These are phyloP conservation scores for Fusarium armeniacum DNA, from an alignment of 2,329 filamentous ascomycete species.

Conservation along the genomic window DNA sequence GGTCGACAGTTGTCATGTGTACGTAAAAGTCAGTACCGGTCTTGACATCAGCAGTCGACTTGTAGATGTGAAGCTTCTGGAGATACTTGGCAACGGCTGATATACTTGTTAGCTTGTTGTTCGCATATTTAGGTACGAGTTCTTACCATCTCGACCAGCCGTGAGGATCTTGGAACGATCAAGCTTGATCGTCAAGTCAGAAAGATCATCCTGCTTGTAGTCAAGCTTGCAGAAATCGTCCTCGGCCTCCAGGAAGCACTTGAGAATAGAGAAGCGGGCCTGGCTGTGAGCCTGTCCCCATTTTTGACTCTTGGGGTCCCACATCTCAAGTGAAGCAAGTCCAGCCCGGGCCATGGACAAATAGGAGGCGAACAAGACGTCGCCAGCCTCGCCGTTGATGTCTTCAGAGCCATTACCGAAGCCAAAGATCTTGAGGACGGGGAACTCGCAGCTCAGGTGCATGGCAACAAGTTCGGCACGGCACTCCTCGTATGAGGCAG, in stretches of 20 bases:
- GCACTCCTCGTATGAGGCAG: slow-evolving; percentile 93
- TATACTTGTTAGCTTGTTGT: slow-evolving; percentile 42
- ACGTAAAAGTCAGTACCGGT: slow-evolving; percentile 84
- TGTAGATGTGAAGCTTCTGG: slow-evolving; percentile 93
- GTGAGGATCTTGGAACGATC: slow-evolving; percentile 90
- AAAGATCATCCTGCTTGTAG: slow-evolving; percentile 79
- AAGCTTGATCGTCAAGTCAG: slow-evolving; percentile 84
- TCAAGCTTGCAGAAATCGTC: slow-evolving; percentile 87
- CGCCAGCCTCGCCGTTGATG: slow-evolving; percentile 82
- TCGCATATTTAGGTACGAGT: background rate
- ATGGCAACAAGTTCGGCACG: slow-evolving; percentile 95
- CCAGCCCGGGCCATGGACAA: slow-evolving; percentile 96
- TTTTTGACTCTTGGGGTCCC: slow-evolving; percentile 90
- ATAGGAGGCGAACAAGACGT: slow-evolving; percentile 90
- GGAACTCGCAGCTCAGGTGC: slow-evolving; percentile 89
- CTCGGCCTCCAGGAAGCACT: slow-evolving; percentile 87
- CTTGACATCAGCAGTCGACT: slow-evolving; percentile 87
- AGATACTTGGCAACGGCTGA: slow-evolving; percentile 85
- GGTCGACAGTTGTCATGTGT: slow-evolving; percentile 84
- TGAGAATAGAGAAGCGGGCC: slow-evolving; percentile 89
- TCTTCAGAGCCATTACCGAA: slow-evolving; percentile 83
- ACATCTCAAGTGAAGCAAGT: slow-evolving; percentile 89
- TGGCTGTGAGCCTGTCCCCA: slow-evolving; percentile 96
- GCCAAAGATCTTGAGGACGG: slow-evolving; percentile 90
- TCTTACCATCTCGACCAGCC: slow-evolving; percentile 76